Evolutionary conservation across 164 flowering plant genomes (phyloP).

Genomic region (Vitis rotundifolia): DNA sequence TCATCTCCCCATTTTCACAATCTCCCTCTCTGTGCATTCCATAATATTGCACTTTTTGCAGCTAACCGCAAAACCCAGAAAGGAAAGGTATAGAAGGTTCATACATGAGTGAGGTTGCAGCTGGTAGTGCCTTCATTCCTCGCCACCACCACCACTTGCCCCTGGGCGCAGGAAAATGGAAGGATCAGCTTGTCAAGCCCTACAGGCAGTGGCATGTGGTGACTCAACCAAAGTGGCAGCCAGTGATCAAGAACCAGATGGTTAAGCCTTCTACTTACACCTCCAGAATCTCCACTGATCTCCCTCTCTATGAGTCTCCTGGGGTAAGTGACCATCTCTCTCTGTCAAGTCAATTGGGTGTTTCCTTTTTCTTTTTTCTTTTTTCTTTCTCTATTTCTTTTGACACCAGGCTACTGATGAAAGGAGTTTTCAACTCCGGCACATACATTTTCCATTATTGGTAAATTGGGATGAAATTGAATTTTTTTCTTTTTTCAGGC

Average conservation of each 20-base stretch:
- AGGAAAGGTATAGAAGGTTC: not conserved
- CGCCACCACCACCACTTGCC: no score
- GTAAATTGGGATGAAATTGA: no score
- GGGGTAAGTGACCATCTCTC: slow-evolving; percentile 36
- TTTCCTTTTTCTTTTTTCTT: not conserved
- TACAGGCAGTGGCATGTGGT: slow-evolving; percentile 3
- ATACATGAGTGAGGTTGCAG: no score
- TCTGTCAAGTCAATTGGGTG: no score
- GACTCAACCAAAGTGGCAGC: slow-evolving; percentile 1
- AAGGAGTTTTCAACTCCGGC: no score
- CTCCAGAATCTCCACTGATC: slow-evolving; percentile 56
- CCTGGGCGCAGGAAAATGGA: not conserved
- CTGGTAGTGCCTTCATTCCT: no score
- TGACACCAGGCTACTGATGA: no score
- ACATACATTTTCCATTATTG: no score
- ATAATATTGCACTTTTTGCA: not conserved
- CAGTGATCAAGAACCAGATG: slow-evolving; percentile 17
- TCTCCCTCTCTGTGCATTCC: not conserved
- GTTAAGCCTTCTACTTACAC: slow-evolving; percentile 30
- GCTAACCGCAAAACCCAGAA: no score
- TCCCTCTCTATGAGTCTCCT: slow-evolving; percentile 66
- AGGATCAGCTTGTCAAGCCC: not conserved
- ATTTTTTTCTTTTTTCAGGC: slow-evolving; percentile 40
- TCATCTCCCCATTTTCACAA: not conserved
- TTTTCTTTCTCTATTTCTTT: not conserved